Base-by-base conservation (phyloP, 2,329 filamentous ascomycete species). In the Xylariaceae sp. region DNA sequence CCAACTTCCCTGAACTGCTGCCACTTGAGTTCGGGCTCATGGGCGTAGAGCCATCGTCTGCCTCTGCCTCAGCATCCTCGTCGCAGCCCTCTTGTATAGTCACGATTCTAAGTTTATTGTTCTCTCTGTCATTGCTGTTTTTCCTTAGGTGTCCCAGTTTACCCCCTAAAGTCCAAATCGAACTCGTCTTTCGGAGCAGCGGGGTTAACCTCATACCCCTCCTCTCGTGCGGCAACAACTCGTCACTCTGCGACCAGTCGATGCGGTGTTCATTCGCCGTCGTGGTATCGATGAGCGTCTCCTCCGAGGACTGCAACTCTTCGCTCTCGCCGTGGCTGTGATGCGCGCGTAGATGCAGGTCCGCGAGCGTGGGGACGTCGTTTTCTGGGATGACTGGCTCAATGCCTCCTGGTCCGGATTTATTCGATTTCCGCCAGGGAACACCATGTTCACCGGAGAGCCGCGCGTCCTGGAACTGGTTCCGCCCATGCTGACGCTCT, bases 171-270 rank as follows among this genome's bases (percentile, higher is more conserved):
- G 73, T 73, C 77, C 80, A 81, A 39, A 76, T 73, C 0, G 80
- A 81, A 30, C 80, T 78, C 32, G 71, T 72, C 61, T 74, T 80
- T 39, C 71, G 67, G 44, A 80, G 64, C 58, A 73, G 50, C 50
- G 71, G 66, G 4, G 64, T 55, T 48, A 46, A 40, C 60, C 33
- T 41, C 32, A 47, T 49, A 27, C 36, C 44, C 15, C 43, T 18
- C 33, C 46, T 55, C 35, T 55, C 47, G 37, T 40, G 37, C 32
- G 60, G 46, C 52, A 58, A 61, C 57, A 61, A 43, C 67, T 84
- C 79, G 57, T 84, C 82, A 61, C 75, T 79, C 64, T 85, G 82
- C 24, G 80, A 79, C 83, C 83, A 86, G 66, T 85, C 81, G 50
- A 79, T 77, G 26, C 76, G 57, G 60, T 75, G 73, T 49, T 75